Percentiles rank a stretch among this genome's conserved stretches.
phyloP scores from a whole-genome alignment of 2,329 filamentous ascomycete species.

The Ophiostoma pallidulum region DNA sequence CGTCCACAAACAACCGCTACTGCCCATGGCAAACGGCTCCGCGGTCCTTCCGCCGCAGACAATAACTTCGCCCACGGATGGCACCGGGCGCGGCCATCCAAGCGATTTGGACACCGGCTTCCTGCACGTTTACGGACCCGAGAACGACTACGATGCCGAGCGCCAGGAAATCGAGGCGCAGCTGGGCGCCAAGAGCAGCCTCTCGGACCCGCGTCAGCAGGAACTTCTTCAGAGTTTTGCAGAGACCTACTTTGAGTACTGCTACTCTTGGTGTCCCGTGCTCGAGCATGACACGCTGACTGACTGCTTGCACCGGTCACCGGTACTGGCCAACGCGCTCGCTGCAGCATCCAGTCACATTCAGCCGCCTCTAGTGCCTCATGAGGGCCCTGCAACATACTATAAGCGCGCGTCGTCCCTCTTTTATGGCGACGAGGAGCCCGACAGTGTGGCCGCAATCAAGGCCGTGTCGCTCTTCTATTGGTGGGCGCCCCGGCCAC shows the following conservation, averaged over 20 bases:
- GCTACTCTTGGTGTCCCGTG: constrained; percentile 7
- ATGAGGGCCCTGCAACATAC: constrained; percentile 1
- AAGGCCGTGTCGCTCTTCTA: constrained; percentile 2
- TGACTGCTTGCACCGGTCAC: background rate
- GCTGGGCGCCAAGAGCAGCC: constrained; percentile 4
- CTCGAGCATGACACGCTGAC: background rate
- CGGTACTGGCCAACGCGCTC: constrained; percentile 4
- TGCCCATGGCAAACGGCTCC: background rate
- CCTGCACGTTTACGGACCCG: constrained; percentile 2
- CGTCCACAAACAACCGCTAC: background rate
- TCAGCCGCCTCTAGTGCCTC: background rate
- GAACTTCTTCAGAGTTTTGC: constrained; percentile 5
- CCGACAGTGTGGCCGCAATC: background rate
- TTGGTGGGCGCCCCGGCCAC: constrained; percentile 5
- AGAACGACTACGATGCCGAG: constrained; percentile 3
- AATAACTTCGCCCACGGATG: background rate
- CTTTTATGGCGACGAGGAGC: background rate
- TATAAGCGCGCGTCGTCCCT: background rate
- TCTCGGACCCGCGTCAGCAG: constrained; percentile 3
- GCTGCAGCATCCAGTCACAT: background rate
- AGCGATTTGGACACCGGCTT: constrained; percentile 5
- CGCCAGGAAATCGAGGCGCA: constrained; percentile 2
- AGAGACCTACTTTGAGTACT: constrained; percentile 7
- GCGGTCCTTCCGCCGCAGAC: background rate
- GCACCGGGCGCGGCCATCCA: background rate